Percentiles rank a stretch among this genome's conserved stretches.
These are phyloP conservation scores for Mediolabrus comicus DNA, from an alignment of 108 stramenopile species.

Conservation along the genomic window DNA sequence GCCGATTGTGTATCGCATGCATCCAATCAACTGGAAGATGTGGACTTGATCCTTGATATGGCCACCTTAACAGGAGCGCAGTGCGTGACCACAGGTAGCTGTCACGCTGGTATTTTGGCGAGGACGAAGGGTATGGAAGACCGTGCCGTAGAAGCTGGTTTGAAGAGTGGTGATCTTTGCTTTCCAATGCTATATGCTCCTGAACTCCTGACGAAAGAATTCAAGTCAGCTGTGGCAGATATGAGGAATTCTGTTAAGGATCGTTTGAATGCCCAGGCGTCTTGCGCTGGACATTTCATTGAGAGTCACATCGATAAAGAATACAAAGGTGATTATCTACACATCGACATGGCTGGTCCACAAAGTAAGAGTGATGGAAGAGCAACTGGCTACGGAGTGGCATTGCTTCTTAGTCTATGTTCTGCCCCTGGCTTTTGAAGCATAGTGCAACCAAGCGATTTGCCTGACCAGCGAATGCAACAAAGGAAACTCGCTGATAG, in stretches of 20 bases:
- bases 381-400: slow-evolving; percentile 79
- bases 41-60: slow-evolving; percentile 81
- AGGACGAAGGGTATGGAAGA: slow-evolving; percentile 74
- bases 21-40: slow-evolving; percentile 56
- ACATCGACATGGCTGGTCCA: slow-evolving; percentile 89
- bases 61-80: slow-evolving; percentile 91
- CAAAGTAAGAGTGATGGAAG: slow-evolving; percentile 44
- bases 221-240: slow-evolving; percentile 81
- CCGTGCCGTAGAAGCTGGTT: slow-evolving; percentile 45
- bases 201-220: slow-evolving; percentile 78
- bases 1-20: slow-evolving; percentile 83
- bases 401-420: slow-evolving; percentile 44
- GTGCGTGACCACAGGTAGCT: slow-evolving; percentile 78
- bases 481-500: too few relatives aligned
- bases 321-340: slow-evolving; percentile 77
- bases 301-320: slow-evolving; percentile 66
- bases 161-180: slow-evolving; percentile 68
- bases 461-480: too few relatives aligned
- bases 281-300: slow-evolving; percentile 91
- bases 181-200: slow-evolving; percentile 82
- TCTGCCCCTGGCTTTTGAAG: slow-evolving; percentile 23
- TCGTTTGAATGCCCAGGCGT: slow-evolving; percentile 83
- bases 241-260: slow-evolving; percentile 91
- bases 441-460: too few relatives aligned
- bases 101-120: slow-evolving; percentile 75